phyloP scores from a whole-genome alignment of 345 rosid genomes.

The Eucalyptus curtisii region DNA sequence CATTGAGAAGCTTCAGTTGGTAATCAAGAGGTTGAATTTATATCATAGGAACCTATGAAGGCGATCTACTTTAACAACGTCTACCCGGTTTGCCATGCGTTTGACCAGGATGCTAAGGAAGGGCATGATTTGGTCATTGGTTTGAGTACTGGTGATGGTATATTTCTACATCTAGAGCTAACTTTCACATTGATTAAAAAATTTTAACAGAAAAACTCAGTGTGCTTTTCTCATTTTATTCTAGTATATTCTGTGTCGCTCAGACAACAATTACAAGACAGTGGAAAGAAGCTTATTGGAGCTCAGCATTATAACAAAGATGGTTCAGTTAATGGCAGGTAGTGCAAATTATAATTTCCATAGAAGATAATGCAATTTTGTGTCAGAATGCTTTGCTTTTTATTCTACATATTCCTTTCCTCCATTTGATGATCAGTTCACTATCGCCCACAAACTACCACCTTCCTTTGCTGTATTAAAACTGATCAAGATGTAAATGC shows the following conservation, averaged over 20 bases:
- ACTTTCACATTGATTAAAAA: not conserved
- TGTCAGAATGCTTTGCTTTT: not conserved
- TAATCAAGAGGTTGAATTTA: constrained; percentile 3
- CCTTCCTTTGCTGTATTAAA: not conserved
- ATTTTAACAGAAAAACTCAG: not conserved
- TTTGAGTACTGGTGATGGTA: constrained; percentile 95
- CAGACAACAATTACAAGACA: constrained; percentile 97
- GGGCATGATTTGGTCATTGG: constrained; percentile 98
- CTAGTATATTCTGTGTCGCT: constrained; percentile 95
- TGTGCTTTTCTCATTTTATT: constrained; percentile 17
- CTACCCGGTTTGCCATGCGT: constrained; percentile 92
- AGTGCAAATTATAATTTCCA: not conserved
- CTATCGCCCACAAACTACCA: not conserved
- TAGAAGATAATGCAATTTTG: not conserved
- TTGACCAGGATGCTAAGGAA: constrained; percentile 91
- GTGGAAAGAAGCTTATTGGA: constrained; percentile 92
- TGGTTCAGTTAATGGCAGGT: constrained; percentile 54
- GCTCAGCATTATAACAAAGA: constrained; percentile 95
- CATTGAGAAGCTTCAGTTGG: not conserved
- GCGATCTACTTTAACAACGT: constrained; percentile 92
- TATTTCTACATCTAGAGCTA: constrained; percentile 3
- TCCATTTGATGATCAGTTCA: not conserved
- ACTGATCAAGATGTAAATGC: not conserved
- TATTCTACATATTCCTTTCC: not conserved
- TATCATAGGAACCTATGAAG: constrained; percentile 89